These are phyloP conservation scores for Boletus smithii DNA, from an alignment of 1,284 basidiomycete genomes.

Conservation along the genomic window DNA sequence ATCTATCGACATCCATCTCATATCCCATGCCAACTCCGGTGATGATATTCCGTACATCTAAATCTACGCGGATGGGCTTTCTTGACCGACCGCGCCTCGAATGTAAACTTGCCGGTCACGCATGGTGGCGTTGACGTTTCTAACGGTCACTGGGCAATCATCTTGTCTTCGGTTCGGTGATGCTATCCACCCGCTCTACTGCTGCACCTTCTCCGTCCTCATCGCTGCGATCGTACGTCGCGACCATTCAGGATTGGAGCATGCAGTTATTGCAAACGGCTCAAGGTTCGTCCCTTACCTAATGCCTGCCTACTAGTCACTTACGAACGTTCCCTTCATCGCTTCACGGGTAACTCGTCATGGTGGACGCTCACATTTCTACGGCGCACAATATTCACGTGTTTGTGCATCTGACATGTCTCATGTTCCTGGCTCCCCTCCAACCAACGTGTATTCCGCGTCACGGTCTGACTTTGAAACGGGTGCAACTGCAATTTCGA, in stretches of 20 bases:
- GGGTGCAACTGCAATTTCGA: conserved; percentile 25
- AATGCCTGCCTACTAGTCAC: conserved; percentile 7
- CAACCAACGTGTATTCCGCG: conserved; percentile 1
- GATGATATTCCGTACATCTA: background rate
- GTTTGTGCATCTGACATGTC: conserved; percentile 12
- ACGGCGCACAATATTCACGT: conserved; percentile 12
- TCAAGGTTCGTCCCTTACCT: conserved; percentile 58
- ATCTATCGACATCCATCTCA: background rate
- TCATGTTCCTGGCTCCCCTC: conserved; percentile 8
- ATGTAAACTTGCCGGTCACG: conserved; percentile 5
- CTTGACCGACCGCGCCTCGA: conserved; percentile 5
- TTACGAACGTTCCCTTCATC: conserved; percentile 19
- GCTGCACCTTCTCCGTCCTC: conserved; percentile 11
- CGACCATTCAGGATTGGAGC: conserved; percentile 58
- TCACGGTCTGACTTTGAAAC: conserved; percentile 14
- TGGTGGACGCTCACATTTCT: conserved; percentile 3
- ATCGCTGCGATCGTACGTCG: conserved; percentile 6
- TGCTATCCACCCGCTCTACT: conserved; percentile 3
- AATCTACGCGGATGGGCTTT: background rate
- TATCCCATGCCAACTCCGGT: background rate
- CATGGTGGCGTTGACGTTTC: background rate
- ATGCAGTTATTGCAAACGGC: conserved; percentile 77
- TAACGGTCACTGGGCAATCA: background rate
- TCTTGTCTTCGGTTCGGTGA: conserved; percentile 18
- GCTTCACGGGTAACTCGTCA: conserved; percentile 4